Evolutionary conservation across 176 grass and related monocot species (phyloP), one percentile per base, ranked within the genome.

Genomic region (Juncus inflexus): DNA sequence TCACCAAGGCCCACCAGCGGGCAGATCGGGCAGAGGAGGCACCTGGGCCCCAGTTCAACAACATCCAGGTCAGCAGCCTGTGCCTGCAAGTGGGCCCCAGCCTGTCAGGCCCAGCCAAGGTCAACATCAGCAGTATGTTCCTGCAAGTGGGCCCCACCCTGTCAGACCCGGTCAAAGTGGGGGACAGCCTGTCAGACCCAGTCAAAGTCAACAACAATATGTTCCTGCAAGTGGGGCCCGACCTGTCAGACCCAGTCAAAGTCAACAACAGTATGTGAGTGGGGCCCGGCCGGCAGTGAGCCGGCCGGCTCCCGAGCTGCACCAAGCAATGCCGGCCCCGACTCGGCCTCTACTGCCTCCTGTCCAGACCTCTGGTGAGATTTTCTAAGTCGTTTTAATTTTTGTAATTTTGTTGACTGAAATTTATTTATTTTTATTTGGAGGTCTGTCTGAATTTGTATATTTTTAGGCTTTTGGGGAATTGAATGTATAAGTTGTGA

Each of bases 221-320:
- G 36, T 13, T 40, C 4, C 66, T 42, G 39, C 47, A 50, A 41
- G 40, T 45, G 63, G 59, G 9, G 8, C 55, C 47, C 57, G 55
- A 12, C 56, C 11, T 19, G 4, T 19, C 67, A 58, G n/a, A 15
- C 55, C 55, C 12, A 19, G 2, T 38, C 2, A 60, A 52, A 7
- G 14, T 56, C 6, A 70, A 36, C 50, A 35, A 15, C 16, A 72
- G 61, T 67, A 69, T 80, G 87, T 79, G 52, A 76, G 12, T n/a
- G 73, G 60, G 36, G 19, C 53, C 45, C 78, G 37, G 28, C 58
- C 70, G 8, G 67, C 81, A 9, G 12, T 51, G 52, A 83, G 81
- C 63, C 75, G 56, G 52, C 69, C 63, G 76, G 84, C 79, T 89
- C 87, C 92, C 87, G 92, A 97, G 82, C 92, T 97, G 92, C 92